These are phyloP conservation scores for Lichtheimia ornata DNA, from an alignment of 371 early-diverging fungal genomes.

Conservation along the genomic window DNA sequence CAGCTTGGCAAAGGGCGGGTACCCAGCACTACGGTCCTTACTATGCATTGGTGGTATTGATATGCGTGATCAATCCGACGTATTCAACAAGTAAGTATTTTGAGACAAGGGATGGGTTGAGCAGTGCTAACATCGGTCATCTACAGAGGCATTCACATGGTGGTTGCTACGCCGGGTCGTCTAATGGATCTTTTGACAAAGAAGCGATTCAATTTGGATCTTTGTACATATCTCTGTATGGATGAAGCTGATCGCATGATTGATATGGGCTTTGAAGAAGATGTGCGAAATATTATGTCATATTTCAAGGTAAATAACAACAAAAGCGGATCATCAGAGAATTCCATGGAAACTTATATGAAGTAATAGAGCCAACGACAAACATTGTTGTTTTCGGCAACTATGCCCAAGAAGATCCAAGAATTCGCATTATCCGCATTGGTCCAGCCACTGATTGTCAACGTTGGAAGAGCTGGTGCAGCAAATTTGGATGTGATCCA, in stretches of 20 bases:
- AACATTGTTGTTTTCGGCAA: slow-evolving; percentile 93
- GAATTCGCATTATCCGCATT: slow-evolving; percentile 90
- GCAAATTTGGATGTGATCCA: slow-evolving; percentile 98
- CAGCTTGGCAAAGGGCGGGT: slow-evolving; percentile 64
- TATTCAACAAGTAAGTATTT: slow-evolving; percentile 53
- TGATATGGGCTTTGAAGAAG: slow-evolving; percentile 97
- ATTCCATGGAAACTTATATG: neutral
- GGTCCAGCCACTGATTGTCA: slow-evolving; percentile 92
- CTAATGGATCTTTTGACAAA: slow-evolving; percentile 85
- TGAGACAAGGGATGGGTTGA: neutral
- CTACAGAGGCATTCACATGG: slow-evolving; percentile 67
- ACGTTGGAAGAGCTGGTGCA: slow-evolving; percentile 98
- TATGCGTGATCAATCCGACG: slow-evolving; percentile 81
- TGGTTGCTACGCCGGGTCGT: slow-evolving; percentile 96
- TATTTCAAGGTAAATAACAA: slow-evolving; percentile 72
- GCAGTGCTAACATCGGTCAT: neutral
- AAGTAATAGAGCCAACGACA: slow-evolving; percentile 67
- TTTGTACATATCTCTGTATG: slow-evolving; percentile 88
- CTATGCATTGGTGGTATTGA: slow-evolving; percentile 96
- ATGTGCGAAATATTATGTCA: slow-evolving; percentile 91
- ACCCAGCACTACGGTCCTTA: slow-evolving; percentile 73
- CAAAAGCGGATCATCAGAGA: neutral
- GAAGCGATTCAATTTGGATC: slow-evolving; percentile 78
- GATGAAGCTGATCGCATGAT: slow-evolving; percentile 99
- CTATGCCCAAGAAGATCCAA: slow-evolving; percentile 98